Evolutionary conservation across 305 asterid species (phyloP).

Genomic region (Rubia tinctorum): DNA sequence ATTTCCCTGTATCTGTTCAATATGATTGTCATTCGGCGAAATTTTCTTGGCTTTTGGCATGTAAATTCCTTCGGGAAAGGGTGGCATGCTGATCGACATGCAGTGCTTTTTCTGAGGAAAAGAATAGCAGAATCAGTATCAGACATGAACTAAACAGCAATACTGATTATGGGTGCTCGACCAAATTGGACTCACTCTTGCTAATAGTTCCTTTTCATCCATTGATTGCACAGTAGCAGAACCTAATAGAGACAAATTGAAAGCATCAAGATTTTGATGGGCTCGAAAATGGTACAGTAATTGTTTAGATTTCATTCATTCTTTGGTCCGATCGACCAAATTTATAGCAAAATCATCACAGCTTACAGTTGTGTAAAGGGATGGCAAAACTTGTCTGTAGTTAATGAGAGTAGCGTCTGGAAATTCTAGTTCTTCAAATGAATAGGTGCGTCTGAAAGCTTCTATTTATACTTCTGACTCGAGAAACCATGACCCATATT

Average conservation of each 20-base stretch:
- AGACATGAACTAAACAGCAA: background rate
- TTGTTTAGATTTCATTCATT: background rate
- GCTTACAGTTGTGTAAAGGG: background rate
- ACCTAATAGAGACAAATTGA: too few relatives aligned
- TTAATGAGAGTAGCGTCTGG: too few relatives aligned
- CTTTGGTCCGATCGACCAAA: too few relatives aligned
- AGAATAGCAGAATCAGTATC: background rate
- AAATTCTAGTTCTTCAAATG: background rate
- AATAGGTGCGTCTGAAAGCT: background rate
- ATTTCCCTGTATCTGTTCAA: constrained; percentile 32
- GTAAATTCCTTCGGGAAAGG: constrained; percentile 44
- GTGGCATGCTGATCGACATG: constrained; percentile 63
- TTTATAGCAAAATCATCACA: too few relatives aligned
- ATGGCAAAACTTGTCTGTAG: background rate
- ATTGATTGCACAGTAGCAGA: too few relatives aligned
- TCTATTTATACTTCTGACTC: too few relatives aligned
- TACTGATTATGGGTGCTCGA: too few relatives aligned
- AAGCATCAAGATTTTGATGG: too few relatives aligned
- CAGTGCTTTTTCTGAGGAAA: constrained; percentile 11
- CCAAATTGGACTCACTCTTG: background rate
- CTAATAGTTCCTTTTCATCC: too few relatives aligned
- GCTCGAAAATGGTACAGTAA: background rate
- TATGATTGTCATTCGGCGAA: constrained; percentile 26
- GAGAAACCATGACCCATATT: too few relatives aligned
- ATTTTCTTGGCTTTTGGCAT: constrained; percentile 21